Evolutionary conservation across 768 basidiomycete species (phyloP).

Genomic region (Phylloporus arenicola): DNA sequence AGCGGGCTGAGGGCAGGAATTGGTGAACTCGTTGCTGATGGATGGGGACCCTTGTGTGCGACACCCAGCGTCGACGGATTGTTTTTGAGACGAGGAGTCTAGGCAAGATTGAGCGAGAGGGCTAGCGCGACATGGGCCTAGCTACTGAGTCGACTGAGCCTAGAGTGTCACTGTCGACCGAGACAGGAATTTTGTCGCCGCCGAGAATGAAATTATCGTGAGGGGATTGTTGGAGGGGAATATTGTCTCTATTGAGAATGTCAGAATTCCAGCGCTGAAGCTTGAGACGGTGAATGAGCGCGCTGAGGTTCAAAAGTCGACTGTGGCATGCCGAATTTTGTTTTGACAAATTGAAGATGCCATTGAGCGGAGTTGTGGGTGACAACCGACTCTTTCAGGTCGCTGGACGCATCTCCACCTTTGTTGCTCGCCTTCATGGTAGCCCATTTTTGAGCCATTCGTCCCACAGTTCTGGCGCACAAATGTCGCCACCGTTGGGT

Average conservation of each 20-base stretch:
- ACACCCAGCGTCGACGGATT: too few relatives aligned
- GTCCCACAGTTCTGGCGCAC: slow-evolving; percentile 9
- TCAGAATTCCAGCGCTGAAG: not conserved
- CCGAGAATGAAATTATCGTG: too few relatives aligned
- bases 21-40: too few relatives aligned
- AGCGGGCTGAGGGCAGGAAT: not conserved
- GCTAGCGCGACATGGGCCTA: too few relatives aligned
- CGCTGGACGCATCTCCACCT: not conserved
- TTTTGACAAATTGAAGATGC: not conserved
- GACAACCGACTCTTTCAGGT: not conserved
- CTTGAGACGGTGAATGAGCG: not conserved
- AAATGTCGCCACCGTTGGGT: not conserved
- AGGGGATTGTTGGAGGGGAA: too few relatives aligned
- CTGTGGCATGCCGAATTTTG: not conserved
- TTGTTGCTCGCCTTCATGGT: not conserved
- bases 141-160: not conserved
- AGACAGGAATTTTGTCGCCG: not conserved
- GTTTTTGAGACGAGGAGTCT: not conserved
- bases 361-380: not conserved
- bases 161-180: not conserved
- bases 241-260: not conserved
- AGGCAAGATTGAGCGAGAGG: too few relatives aligned
- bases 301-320: not conserved
- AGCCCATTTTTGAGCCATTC: not conserved
- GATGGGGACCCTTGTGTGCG: too few relatives aligned